Conservation (phyloP, 148 eudicot genomes). For the Rhododendron kiyosumense region DNA sequence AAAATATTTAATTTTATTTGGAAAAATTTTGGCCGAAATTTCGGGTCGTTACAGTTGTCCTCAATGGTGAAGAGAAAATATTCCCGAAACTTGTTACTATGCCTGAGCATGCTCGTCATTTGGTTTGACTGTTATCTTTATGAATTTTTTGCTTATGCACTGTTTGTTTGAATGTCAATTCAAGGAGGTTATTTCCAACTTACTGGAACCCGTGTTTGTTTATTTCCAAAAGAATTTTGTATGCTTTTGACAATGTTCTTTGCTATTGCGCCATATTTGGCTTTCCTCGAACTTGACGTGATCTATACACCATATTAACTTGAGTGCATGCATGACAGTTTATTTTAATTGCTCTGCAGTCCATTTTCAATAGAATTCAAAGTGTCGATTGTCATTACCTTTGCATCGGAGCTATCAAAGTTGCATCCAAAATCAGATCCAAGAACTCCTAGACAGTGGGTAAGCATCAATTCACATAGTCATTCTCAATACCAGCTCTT, state of each 20-base stretch:
- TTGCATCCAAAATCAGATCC: constrained; percentile 57
- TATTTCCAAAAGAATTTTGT: neutral
- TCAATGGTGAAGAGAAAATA: neutral
- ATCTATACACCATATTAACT: neutral
- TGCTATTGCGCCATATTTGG: neutral
- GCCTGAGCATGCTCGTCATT: neutral
- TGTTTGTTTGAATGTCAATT: neutral
- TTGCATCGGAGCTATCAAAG: constrained; percentile 52
- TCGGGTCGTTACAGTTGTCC: neutral
- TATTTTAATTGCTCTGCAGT: constrained; percentile 29
- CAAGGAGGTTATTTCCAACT: neutral
- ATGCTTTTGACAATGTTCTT: neutral
- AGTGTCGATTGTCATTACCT: constrained; percentile 47
- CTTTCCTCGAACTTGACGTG: neutral
- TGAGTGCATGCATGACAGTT: neutral
- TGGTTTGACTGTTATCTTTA: neutral
- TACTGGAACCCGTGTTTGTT: neutral
- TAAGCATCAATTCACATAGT: constrained; percentile 21
- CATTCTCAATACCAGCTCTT: neutral
- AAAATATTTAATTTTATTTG: too few relatives aligned
- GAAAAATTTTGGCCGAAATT: too few relatives aligned
- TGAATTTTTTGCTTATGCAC: neutral
- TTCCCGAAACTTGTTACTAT: neutral
- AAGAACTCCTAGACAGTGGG: constrained; percentile 61
- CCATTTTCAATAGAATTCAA: constrained; percentile 79